phyloP scores from a whole-genome alignment of 1,284 basidiomycete species.

The Marasmius oreades region DNA sequence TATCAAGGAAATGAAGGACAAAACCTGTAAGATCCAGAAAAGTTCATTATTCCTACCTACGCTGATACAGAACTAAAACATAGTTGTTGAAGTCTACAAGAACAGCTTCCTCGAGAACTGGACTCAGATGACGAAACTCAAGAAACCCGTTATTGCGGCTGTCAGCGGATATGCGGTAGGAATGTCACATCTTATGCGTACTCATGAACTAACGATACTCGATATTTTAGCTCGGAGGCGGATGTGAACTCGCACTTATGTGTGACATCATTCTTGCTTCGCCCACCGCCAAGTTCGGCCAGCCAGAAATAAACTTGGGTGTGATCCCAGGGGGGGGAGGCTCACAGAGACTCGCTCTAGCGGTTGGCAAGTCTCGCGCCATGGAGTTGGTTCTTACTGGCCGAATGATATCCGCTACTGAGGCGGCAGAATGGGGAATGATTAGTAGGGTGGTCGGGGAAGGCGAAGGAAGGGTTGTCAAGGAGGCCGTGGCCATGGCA shows the following conservation, averaged over 20 bases:
- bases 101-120: slow-evolving; percentile 89
- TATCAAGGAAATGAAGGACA: slow-evolving; percentile 94
- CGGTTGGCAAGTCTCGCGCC: slow-evolving; percentile 90
- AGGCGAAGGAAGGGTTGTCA: slow-evolving; percentile 77
- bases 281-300: slow-evolving; percentile 90
- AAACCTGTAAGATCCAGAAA: slow-evolving; percentile 61
- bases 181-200: slow-evolving; percentile 29
- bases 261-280: slow-evolving; percentile 97
- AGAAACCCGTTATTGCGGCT: slow-evolving; percentile 94
- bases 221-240: slow-evolving; percentile 80
- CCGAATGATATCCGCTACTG: slow-evolving; percentile 73
- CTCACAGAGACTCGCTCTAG: slow-evolving; percentile 79
- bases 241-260: slow-evolving; percentile 95
- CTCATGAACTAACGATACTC: slow-evolving; percentile 4
- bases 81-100: slow-evolving; percentile 86
- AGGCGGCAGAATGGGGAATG: slow-evolving; percentile 85
- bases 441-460: slow-evolving; percentile 80
- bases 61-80: background rate
- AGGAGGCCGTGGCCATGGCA: slow-evolving; percentile 86
- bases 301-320: slow-evolving; percentile 97
- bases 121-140: slow-evolving; percentile 72
- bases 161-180: slow-evolving; percentile 96
- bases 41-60: background rate
- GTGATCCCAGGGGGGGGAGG: slow-evolving; percentile 92
- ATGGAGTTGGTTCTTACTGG: slow-evolving; percentile 97